Conservation (phyloP, 371 early-diverging fungal species). For the Rhizopus sp. region DNA sequence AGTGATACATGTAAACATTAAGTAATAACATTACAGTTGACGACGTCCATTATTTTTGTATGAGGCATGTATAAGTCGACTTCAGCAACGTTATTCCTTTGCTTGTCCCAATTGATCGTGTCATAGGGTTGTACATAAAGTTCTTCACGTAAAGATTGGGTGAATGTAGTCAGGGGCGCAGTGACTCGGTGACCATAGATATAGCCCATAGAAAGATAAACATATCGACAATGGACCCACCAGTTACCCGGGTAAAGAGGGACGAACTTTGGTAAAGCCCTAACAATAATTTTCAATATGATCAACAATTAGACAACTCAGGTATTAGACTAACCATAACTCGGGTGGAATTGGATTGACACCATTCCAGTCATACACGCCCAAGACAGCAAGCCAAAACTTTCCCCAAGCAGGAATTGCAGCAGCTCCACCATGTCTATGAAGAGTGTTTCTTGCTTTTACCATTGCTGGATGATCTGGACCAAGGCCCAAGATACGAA, state of each 20-base stretch:
- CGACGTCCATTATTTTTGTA: constrained; percentile 71
- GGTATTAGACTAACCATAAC: constrained; percentile 63
- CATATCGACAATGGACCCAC: constrained; percentile 92
- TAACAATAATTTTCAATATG: constrained; percentile 15
- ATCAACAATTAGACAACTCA: not conserved
- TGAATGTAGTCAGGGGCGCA: constrained; percentile 67
- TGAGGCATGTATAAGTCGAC: constrained; percentile 90
- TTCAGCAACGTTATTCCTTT: constrained; percentile 80
- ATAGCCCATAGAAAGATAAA: constrained; percentile 95
- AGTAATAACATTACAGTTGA: constrained; percentile 59
- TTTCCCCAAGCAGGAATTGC: constrained; percentile 97
- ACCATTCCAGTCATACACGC: constrained; percentile 95
- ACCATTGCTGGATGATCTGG: constrained; percentile 87
- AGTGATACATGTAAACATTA: constrained; percentile 3
- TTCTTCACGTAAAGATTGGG: constrained; percentile 80
- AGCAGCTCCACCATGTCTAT: constrained; percentile 82
- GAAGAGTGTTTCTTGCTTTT: constrained; percentile 84
- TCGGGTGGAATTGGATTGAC: constrained; percentile 96
- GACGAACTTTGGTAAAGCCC: constrained; percentile 79
- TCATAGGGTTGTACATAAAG: constrained; percentile 86
- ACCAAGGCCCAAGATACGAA: constrained; percentile 88
- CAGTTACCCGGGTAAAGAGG: constrained; percentile 91
- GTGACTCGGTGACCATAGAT: constrained; percentile 76
- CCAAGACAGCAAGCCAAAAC: constrained; percentile 90
- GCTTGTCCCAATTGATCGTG: constrained; percentile 78